These are phyloP conservation scores for Neofusicoccum laricinum DNA, from an alignment of 2,329 filamentous ascomycete genomes.

Conservation along the genomic window DNA sequence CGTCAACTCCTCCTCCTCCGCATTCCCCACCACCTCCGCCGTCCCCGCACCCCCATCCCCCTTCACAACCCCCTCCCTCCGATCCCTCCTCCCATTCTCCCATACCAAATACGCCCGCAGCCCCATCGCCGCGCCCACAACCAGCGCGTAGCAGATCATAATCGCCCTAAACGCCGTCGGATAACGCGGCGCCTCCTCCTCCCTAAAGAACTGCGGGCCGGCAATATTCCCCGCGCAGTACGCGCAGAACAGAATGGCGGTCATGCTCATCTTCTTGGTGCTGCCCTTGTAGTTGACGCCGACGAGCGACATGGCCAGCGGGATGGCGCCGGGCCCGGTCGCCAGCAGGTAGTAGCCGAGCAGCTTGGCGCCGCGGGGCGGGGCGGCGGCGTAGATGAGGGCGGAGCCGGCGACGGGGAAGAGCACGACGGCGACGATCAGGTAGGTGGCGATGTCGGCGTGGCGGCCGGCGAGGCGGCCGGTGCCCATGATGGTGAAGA, in stretches of 20 bases:
- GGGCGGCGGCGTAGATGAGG: slow-evolving; percentile 7
- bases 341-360: slow-evolving; percentile 14
- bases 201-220: slow-evolving; percentile 13
- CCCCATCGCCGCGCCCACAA: slow-evolving; percentile 13
- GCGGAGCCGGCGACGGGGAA: slow-evolving; percentile 7
- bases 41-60: neutral
- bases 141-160: slow-evolving; percentile 18
- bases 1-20: slow-evolving; percentile 24
- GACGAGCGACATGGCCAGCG: slow-evolving; percentile 15
- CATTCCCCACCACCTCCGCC: neutral
- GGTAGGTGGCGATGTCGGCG: slow-evolving; percentile 1
- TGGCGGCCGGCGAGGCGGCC: slow-evolving; percentile 4
- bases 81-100: slow-evolving; percentile 20
- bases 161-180: slow-evolving; percentile 14
- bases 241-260: slow-evolving; percentile 9
- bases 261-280: slow-evolving; percentile 31
- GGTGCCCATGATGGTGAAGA: slow-evolving; percentile 16
- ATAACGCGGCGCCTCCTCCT: slow-evolving; percentile 13
- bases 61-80: neutral
- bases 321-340: neutral
- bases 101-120: slow-evolving; percentile 19
- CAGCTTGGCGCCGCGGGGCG: slow-evolving; percentile 14
- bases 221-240: slow-evolving; percentile 16
- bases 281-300: slow-evolving; percentile 28
- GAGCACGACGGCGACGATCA: slow-evolving; percentile 1